A percentile compares a stretch with the other conserved stretches of the same genome.
phyloP scores from a whole-genome alignment of 768 basidiomycete genomes.

The Polyporus arcularius region DNA sequence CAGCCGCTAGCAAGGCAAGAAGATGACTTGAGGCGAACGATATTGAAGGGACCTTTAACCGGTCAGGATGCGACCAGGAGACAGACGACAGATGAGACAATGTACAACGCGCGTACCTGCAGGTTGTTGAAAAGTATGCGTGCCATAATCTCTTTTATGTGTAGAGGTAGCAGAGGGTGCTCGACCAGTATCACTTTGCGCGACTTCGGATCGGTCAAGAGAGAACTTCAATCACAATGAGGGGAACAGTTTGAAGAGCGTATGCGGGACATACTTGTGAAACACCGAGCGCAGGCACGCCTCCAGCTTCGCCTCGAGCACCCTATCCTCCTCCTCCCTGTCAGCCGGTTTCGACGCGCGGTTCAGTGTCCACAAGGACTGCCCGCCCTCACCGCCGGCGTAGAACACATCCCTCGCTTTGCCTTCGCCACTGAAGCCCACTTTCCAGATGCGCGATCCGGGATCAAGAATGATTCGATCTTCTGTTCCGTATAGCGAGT shows the following conservation, averaged over 20 bases:
- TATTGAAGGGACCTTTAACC: slow-evolving; percentile 80
- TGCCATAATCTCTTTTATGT: slow-evolving; percentile 88
- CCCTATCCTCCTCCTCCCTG: slow-evolving; percentile 70
- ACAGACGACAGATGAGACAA: neutral
- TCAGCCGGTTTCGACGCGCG: slow-evolving; percentile 55
- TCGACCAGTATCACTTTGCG: slow-evolving; percentile 94
- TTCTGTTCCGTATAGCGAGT: slow-evolving; percentile 95
- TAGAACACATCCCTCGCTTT: slow-evolving; percentile 87
- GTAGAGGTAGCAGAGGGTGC: slow-evolving; percentile 81
- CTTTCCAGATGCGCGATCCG: slow-evolving; percentile 93
- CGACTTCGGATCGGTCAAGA: slow-evolving; percentile 93
- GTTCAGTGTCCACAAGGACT: slow-evolving; percentile 61
- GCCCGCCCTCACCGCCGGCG: slow-evolving; percentile 44
- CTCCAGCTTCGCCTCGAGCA: slow-evolving; percentile 72
- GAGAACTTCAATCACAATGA: slow-evolving; percentile 54
- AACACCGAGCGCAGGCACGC: slow-evolving; percentile 75
- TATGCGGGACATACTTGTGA: slow-evolving; percentile 63
- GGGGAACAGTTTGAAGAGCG: slow-evolving; percentile 2
- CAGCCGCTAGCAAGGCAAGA: slow-evolving; percentile 80
- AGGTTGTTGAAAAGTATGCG: slow-evolving; percentile 87
- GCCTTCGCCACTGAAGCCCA: slow-evolving; percentile 96
- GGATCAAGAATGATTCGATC: slow-evolving; percentile 95
- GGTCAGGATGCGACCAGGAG: neutral
- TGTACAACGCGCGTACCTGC: slow-evolving; percentile 50
- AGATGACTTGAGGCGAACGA: slow-evolving; percentile 92